Evolutionary conservation across 2,329 filamentous ascomycete genomes (phyloP).

Genomic region (Arthrinium phaeospermum): DNA sequence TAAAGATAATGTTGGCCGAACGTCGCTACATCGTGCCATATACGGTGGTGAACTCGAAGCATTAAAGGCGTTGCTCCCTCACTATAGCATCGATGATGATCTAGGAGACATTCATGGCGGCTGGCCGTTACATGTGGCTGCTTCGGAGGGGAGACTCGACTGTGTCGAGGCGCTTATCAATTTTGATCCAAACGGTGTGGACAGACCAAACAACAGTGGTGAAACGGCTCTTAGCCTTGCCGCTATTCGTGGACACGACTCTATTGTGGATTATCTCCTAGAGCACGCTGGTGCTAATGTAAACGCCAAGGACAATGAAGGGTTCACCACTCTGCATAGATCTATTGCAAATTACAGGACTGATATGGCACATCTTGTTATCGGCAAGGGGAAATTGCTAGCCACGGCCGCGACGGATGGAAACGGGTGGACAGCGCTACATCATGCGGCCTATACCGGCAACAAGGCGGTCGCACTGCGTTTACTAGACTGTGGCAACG

Average conservation of each 20-base stretch:
- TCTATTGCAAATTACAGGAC: not conserved
- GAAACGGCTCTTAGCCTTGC: not conserved
- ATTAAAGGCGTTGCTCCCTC: not conserved
- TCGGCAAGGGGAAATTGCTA: not conserved
- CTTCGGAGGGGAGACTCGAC: no score
- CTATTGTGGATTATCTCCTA: not conserved
- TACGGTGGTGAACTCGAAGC: not conserved
- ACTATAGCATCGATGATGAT: not conserved
- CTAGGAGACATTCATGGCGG: not conserved
- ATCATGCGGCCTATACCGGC: not conserved
- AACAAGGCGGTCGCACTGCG: not conserved
- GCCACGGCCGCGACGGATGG: not conserved
- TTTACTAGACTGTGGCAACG: not conserved
- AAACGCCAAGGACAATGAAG: accelerated
- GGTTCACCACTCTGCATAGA: not conserved
- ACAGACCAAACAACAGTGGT: accelerated
- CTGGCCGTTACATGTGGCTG: not conserved
- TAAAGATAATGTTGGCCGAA: not conserved
- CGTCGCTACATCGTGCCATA: not conserved
- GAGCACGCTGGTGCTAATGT: not conserved
- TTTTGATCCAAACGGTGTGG: not conserved
- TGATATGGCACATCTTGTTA: not conserved
- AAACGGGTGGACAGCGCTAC: not conserved
- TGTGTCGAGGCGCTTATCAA: not conserved
- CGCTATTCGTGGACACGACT: accelerated